Conservation (phyloP, 768 basidiomycete genomes). For the Royoungia palumana region DNA sequence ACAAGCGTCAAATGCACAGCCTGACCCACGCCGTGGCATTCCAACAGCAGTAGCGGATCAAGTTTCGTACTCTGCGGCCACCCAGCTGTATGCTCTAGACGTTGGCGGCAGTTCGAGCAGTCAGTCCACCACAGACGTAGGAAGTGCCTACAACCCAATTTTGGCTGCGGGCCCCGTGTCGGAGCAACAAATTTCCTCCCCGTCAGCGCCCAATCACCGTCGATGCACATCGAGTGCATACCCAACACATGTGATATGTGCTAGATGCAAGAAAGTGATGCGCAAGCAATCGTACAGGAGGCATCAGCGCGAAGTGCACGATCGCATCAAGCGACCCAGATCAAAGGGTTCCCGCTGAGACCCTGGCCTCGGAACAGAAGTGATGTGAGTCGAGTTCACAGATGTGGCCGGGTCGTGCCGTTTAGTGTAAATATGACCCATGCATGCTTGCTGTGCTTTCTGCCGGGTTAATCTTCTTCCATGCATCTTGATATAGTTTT, state of each 20-base stretch:
- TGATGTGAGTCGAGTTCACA: too few relatives aligned
- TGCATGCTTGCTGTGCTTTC: not conserved
- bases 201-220: constrained; percentile 2
- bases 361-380: too few relatives aligned
- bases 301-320: constrained; percentile 20
- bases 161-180: constrained; percentile 1
- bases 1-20: constrained; percentile 10
- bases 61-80: not conserved
- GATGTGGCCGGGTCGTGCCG: not conserved
- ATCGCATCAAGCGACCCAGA: constrained; percentile 12
- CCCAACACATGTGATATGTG: not conserved
- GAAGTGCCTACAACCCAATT: not conserved
- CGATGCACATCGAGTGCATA: not conserved
- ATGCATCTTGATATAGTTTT: not conserved
- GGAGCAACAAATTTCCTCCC: not conserved
- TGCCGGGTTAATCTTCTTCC: not conserved
- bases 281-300: constrained; percentile 15
- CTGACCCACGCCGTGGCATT: not conserved
- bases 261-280: constrained; percentile 14
- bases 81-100: not conserved
- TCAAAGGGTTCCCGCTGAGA: not conserved
- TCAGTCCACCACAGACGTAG: not conserved
- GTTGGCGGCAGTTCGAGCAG: not conserved
- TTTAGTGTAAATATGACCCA: not conserved
- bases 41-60: not conserved